These are phyloP conservation scores for Globisporangium echinulatum DNA, from an alignment of 352 stramenopile genomes.

Conservation along the genomic window DNA sequence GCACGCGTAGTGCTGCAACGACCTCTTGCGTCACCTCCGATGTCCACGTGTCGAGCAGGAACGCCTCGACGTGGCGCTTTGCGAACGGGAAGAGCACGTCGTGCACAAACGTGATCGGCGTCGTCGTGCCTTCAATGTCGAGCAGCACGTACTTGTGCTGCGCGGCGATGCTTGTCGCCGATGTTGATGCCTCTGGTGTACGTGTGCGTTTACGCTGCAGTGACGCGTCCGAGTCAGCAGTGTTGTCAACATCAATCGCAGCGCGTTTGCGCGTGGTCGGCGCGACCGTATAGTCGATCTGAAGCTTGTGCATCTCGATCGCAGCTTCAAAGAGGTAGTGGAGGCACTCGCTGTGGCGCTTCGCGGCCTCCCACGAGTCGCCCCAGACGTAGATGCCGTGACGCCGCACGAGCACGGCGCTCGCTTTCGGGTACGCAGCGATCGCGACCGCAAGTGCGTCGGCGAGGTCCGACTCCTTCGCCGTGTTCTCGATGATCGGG, in stretches of 20 bases:
- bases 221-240: conserved; percentile 15
- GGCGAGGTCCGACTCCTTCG: conserved; percentile 89
- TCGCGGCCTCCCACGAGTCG: conserved; percentile 93
- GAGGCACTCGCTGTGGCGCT: conserved; percentile 94
- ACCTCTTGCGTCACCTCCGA: conserved; percentile 40
- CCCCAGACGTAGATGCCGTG: conserved; percentile 97
- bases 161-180: conserved; percentile 38
- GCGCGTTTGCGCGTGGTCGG: conserved; percentile 18
- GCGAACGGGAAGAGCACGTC: conserved; percentile 93
- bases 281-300: conserved; percentile 63
- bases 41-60: conserved; percentile 49
- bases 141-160: conserved; percentile 91
- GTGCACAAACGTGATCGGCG: conserved; percentile 95
- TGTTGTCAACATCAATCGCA: conserved; percentile 18
- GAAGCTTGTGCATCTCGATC: conserved; percentile 87
- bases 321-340: conserved; percentile 95
- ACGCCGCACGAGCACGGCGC: conserved; percentile 91
- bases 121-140: conserved; percentile 96
- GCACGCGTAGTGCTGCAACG: conserved; percentile 35
- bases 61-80: conserved; percentile 48
- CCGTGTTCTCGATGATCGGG: conserved; percentile 96
- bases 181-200: conserved; percentile 6
- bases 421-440: conserved; percentile 81
- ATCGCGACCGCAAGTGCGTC: conserved; percentile 85
- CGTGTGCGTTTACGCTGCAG: conserved; percentile 37